phyloP scores from a whole-genome alignment of 306 rosid genomes.

The Parietaria judaica region DNA sequence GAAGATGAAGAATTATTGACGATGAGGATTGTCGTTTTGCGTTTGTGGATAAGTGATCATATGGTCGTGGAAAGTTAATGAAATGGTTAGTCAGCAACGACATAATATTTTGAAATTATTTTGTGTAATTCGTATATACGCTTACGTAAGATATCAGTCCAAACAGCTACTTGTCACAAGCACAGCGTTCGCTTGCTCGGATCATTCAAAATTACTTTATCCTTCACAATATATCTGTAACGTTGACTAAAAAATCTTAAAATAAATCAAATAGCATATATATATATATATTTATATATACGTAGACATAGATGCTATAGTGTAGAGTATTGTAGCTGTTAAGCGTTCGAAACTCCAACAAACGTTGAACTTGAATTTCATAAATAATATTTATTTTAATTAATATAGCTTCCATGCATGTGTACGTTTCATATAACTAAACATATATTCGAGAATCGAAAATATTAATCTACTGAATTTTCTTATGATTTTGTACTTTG shows the following conservation, averaged over 20 bases:
- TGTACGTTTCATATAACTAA: neutral
- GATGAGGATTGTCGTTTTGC: neutral
- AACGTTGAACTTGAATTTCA: constrained; percentile 55
- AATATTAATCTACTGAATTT: neutral
- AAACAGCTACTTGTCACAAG: constrained; percentile 32
- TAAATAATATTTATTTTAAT: constrained; percentile 3
- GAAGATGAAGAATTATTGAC: neutral
- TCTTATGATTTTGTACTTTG: too few relatives aligned
- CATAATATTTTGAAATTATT: neutral
- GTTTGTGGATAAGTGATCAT: neutral
- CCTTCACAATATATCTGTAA: constrained; percentile 14
- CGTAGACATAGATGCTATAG: constrained; percentile 10
- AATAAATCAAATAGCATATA: neutral
- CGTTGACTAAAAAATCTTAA: constrained; percentile 15
- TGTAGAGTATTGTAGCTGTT: constrained; percentile 14
- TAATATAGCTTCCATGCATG: neutral
- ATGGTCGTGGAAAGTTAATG: constrained; percentile 8
- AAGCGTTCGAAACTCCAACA: constrained; percentile 46
- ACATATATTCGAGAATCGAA: neutral
- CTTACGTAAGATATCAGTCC: constrained; percentile 14
- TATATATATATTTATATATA: neutral
- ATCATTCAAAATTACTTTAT: constrained; percentile 3
- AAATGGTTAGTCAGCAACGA: constrained; percentile 10
- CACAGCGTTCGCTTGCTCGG: constrained; percentile 20
- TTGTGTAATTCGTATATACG: constrained; percentile 3